Evolutionary conservation across 148 eudicot genomes (phyloP), one percentile per base, ranked within the genome.

Genomic region (Fallopia convolvulus): DNA sequence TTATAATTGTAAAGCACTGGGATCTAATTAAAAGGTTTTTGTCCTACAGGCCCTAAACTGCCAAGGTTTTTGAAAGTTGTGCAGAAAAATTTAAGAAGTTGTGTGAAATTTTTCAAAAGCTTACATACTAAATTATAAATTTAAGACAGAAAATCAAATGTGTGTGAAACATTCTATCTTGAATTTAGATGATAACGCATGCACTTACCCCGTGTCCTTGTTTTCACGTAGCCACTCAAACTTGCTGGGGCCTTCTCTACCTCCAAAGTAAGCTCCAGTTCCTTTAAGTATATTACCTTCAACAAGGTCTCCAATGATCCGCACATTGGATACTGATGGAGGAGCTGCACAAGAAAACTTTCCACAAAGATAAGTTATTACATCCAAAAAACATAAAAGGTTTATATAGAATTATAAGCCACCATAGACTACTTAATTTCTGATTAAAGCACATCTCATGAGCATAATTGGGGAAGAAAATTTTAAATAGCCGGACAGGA

Each of bases 161-260:
- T 30, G 39, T 12, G 6, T 17, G 36, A 68, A 5, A 68, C 72
- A 39, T 36, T 30, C 12, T 3, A 17, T 36, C 7, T 6, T 11
- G 46, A 9, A 36, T 15, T 14, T 36, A 68, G 10, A 68, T 30
- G 70, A 65, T 58, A 30, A 30, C 20, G 50, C 47, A 74, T 73
- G 70, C 52, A 84, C 94, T 81, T 68, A 95, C 99, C 99, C 90
- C 55, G 84, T 86, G 46, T 87, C 90, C 80, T 82, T 89, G 42
- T 91, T 83, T 82, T 92, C 99, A 52, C 90, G 92, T 77, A 87
- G 77, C 99, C 99, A 95, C 78, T 92, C 93, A 81, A 89, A 95
- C 77, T 87, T 95, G 92, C 97, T 95, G 72, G 99, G 99, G 61
- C 99, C 99, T 83, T 95, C 99, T 85, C 83, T 87, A 82, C 99